phyloP scores from a whole-genome alignment of 1,139 yeast species.

The Suhomyces anneliseae region DNA sequence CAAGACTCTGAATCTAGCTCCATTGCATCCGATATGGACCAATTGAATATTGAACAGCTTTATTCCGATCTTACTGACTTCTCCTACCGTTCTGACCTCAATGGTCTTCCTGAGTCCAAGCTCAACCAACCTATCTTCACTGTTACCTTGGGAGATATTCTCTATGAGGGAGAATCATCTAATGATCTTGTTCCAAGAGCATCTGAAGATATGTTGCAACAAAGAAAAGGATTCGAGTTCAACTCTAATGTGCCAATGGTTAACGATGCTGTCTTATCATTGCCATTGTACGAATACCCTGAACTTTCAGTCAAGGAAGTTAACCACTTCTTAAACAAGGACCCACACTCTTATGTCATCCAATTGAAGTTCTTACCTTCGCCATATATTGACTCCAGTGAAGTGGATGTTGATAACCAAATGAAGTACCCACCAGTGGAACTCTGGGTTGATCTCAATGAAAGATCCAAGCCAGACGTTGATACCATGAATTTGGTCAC shows the following conservation, averaged over 20 bases:
- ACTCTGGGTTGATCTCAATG: constrained; percentile 50
- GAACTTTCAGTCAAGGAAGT: constrained; percentile 22
- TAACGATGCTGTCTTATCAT: constrained; percentile 37
- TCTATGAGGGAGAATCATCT: constrained; percentile 24
- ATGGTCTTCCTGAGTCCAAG: constrained; percentile 16
- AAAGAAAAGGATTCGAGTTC: constrained; percentile 27
- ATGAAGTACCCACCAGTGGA: constrained; percentile 53
- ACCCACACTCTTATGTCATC: constrained; percentile 23
- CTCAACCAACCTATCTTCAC: constrained; percentile 32
- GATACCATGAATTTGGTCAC: constrained; percentile 44
- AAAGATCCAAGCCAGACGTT: constrained; percentile 37
- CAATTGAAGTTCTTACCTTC: constrained; percentile 55
- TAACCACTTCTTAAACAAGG: constrained; percentile 19
- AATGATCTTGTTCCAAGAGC: constrained; percentile 2
- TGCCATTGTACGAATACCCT: constrained; percentile 29
- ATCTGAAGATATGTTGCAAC: not conserved
- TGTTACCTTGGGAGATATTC: constrained; percentile 38
- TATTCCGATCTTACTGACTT: constrained; percentile 22
- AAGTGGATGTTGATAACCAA: constrained; percentile 16
- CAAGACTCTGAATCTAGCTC: not conserved
- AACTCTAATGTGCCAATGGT: constrained; percentile 44
- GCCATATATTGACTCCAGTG: constrained; percentile 26
- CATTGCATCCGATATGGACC: not conserved
- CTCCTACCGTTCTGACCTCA: constrained; percentile 16
- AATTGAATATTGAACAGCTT: constrained; percentile 12